Base-by-base conservation (phyloP, 495 filamentous ascomycete genomes). In the Penicillium flavigenum region DNA sequence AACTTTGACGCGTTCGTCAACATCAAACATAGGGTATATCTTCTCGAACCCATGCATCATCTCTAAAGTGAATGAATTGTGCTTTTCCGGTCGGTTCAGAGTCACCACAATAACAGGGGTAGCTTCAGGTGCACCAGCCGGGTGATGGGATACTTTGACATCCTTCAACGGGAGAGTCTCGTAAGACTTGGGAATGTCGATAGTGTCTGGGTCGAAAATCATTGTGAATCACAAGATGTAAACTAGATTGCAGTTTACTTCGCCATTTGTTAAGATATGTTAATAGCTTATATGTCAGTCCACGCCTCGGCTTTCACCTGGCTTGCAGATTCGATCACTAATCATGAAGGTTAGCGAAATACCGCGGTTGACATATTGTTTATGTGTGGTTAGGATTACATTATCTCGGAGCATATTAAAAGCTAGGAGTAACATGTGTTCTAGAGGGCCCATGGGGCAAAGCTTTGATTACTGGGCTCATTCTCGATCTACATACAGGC, bases 21-120 rank as follows among this genome's bases (percentile, higher is more conserved):
- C 49, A 45, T 51, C 79, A 54, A 84, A 75, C 32, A 77, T 63
- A 39, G 67, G 47, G 68, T 81, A 84, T 34, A 76, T 72, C 12
- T 64, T 56, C 50, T 78, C 77, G 22, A 86, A 70, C 54, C 78
- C 77, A 5, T 61, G 36, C 66, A 75, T 71, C 74, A 85, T 82
- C 26, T 63, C 69, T 34, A 64, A 49, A 26, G 78, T 83, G 66
- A 83, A 83, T 41, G 81, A 79, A 76, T 84, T 85, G 66, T 79
- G 65, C 44, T 78, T 78, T 8, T 68, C 58, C 1, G 80, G 81
- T 0, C 81, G 75, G 67, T 82, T 63, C 63, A 84, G 76, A 17
- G 71, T 76, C 27, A 83, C 64, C 53, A 84, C 61, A 31, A 84
- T 71, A 44, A 82, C 72, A 5, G 69, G 71, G 1, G 81, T 84